Base-by-base conservation (phyloP, 768 basidiomycete genomes). In the Leucocoprinus sp. region DNA sequence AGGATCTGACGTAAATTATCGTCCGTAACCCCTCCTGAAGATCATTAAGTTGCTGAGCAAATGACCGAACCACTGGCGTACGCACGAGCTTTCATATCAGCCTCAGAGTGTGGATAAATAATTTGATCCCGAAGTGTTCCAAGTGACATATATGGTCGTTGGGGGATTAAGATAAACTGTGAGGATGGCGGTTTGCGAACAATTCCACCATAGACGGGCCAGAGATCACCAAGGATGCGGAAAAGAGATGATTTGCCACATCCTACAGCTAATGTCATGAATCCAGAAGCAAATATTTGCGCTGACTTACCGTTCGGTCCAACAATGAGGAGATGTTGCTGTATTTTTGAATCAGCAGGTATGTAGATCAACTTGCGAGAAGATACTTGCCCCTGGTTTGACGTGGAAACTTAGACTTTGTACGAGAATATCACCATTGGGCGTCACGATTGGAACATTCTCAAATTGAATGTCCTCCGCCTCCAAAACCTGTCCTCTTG, bases 81-180 rank as follows among this genome's bases (percentile, higher is more conserved):
- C 82, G 46, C 60, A 87, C 89, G 76, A 37, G 70, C 68, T 52
- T 76, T 70, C 92, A 96, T 96, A 43, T 89, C 79, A 28, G 68
- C 69, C 52, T 77, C 77, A 12, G 80, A 82, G 62, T 97, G 86
- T 4, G 95, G 95, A 60, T 99, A 99, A 40, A 91, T 96, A 54
- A 99, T 78, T 62, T 99, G 95, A 59, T 99, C 95, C 11, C 95
- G 80, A 2, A 99, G 75, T 0, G 92, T 98, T 4, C 95, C 95
- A 15, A 89, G 70, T 1, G 85, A 88, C n/a, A 97, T 74, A 61
- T 97, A 98, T 2, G 95, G 95, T 27, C 95, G 74, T 61, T 99
- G 95, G 17, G 95, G 95, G 48, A 99, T 95, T 49, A 97, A 72
- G 34, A 93, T 90, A 60, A 99, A 98, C 47, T 93, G 78, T 4